phyloP scores from a whole-genome alignment of 805 yeast species.

The Hanseniaspora occidentalis region DNA sequence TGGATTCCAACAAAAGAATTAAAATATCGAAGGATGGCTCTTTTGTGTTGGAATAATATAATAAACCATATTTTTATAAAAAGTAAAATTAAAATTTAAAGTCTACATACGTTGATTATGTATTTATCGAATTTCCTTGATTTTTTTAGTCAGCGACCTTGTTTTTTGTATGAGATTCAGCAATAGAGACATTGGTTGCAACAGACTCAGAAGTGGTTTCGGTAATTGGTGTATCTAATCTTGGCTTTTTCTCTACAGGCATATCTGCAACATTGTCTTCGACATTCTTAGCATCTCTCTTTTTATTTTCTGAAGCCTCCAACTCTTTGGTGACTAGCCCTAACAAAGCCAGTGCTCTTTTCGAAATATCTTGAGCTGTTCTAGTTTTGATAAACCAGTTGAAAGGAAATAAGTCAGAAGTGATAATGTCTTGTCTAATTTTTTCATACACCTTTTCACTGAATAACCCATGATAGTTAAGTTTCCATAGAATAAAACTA shows the following conservation, averaged over 20 bases:
- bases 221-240: background rate
- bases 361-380: constrained; percentile 56
- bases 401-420: constrained; percentile 49
- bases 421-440: constrained; percentile 50
- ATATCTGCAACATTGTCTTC: constrained; percentile 10
- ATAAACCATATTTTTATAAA: too few relatives aligned
- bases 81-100: too few relatives aligned
- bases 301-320: constrained; percentile 44
- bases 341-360: constrained; percentile 56
- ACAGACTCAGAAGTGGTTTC: too few relatives aligned
- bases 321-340: constrained; percentile 58
- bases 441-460: constrained; percentile 39
- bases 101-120: background rate
- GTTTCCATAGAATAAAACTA: constrained; percentile 47
- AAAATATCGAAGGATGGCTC: constrained; percentile 3
- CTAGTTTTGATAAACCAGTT: constrained; percentile 67
- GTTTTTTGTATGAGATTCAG: too few relatives aligned
- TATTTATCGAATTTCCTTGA: too few relatives aligned
- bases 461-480: constrained; percentile 52
- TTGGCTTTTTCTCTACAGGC: background rate
- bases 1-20: background rate
- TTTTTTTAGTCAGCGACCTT: too few relatives aligned
- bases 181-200: too few relatives aligned
- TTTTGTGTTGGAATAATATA: background rate
- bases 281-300: constrained; percentile 26